Evolutionary conservation across 2,329 filamentous ascomycete genomes (phyloP).

Genomic region (Parascedosporium putredinis): DNA sequence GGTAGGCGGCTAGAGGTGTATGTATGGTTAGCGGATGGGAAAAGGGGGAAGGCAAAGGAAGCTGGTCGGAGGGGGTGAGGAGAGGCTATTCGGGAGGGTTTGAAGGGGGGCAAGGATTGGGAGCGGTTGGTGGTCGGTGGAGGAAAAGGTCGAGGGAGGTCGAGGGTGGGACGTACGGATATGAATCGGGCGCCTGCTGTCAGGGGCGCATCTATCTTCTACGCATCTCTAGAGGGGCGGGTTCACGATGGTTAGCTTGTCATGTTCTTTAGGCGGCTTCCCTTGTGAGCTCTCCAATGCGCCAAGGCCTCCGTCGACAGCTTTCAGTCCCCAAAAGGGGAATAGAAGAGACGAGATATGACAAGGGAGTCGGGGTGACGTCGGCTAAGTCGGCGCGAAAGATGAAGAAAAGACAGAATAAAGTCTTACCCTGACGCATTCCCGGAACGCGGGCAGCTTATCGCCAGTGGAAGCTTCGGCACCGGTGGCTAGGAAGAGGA

Average conservation of each 20-base stretch:
- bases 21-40: too few species aligned
- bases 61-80: slow-evolving; percentile 16
- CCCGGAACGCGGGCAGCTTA: slow-evolving; percentile 71
- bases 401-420: too few species aligned
- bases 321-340: too few species aligned
- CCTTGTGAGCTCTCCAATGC: too few species aligned
- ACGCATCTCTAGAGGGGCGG: slow-evolving; percentile 80
- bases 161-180: slow-evolving; percentile 55
- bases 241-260: too few species aligned
- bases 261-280: too few species aligned
- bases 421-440: slow-evolving; percentile 67
- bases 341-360: too few species aligned
- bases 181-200: slow-evolving; percentile 36
- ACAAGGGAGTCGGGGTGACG: background rate
- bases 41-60: too few species aligned
- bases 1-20: slow-evolving; percentile 56
- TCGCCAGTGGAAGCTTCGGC: slow-evolving; percentile 71
- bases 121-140: too few species aligned
- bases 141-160: slow-evolving; percentile 3
- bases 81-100: slow-evolving; percentile 10
- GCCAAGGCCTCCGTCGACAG: too few species aligned
- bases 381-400: too few species aligned
- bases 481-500: slow-evolving; percentile 28
- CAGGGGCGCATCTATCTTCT: slow-evolving; percentile 64
- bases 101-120: slow-evolving; percentile 5